These are phyloP conservation scores for Daldinia concentrica DNA, from an alignment of 495 filamentous ascomycete genomes.

Conservation along the genomic window DNA sequence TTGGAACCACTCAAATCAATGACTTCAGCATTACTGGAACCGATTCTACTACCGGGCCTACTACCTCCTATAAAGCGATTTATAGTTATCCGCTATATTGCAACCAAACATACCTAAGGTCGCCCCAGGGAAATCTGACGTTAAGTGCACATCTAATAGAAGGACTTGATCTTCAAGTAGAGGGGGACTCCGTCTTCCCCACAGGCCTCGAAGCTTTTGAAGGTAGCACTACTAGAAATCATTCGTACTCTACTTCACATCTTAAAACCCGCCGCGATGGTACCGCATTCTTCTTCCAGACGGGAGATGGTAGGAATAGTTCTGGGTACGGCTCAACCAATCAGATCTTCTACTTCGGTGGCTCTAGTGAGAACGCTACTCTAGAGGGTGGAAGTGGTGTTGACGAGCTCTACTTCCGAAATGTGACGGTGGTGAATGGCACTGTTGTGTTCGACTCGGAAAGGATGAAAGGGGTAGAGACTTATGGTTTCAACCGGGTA, in stretches of 20 bases:
- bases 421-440: constrained; percentile 44
- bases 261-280: constrained; percentile 64
- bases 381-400: constrained; percentile 17
- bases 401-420: constrained; percentile 47
- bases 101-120: constrained; percentile 61
- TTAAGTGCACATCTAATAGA: constrained; percentile 67
- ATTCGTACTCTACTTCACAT: constrained; percentile 48
- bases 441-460: constrained; percentile 46
- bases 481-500: constrained; percentile 3
- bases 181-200: constrained; percentile 67
- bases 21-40: constrained; percentile 66
- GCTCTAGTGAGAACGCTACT: constrained; percentile 21
- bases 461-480: constrained; percentile 32
- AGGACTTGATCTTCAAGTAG: constrained; percentile 63
- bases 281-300: constrained; percentile 60
- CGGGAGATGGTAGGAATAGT: constrained; percentile 54
- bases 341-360: constrained; percentile 63
- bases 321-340: constrained; percentile 63
- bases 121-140: constrained; percentile 60
- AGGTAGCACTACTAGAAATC: not conserved
- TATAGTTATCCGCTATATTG: constrained; percentile 72
- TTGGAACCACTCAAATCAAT: constrained; percentile 69
- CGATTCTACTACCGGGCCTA: constrained; percentile 55
- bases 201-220: constrained; percentile 63
- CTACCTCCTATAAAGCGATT: constrained; percentile 48